Percentiles rank a stretch among this genome's conserved stretches.
Evolutionary conservation across 225 moss, liverwort and hornwort genomes (phyloP).

Genomic region (Straminergon stramineum): DNA sequence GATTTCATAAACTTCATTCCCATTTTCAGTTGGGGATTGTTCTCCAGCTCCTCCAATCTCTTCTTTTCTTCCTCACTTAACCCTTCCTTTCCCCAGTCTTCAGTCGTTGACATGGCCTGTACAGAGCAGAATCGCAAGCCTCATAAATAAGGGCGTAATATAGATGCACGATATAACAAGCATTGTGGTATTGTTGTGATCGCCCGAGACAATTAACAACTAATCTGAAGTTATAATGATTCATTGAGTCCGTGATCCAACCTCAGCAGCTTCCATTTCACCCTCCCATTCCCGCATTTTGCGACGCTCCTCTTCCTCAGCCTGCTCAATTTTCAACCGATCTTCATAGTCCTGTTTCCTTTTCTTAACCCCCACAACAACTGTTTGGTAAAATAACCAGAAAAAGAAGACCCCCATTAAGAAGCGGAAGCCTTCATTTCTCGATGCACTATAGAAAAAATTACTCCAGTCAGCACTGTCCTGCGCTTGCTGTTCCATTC

Average conservation of each 20-base stretch:
- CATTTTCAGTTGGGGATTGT: slow-evolving; percentile 84
- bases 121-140: not conserved
- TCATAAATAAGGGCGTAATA: not conserved
- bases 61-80: slow-evolving; percentile 91
- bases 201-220: not conserved
- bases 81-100: slow-evolving; percentile 81
- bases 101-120: slow-evolving; percentile 51
- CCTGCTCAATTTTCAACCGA: slow-evolving; percentile 87
- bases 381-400: slow-evolving; percentile 92
- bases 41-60: slow-evolving; percentile 86
- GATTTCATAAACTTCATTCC: slow-evolving; percentile 97
- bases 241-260: not conserved
- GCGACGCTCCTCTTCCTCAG: slow-evolving; percentile 91
- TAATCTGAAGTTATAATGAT: not conserved
- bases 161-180: not conserved
- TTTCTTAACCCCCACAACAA: slow-evolving; percentile 97
- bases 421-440: slow-evolving; percentile 94
- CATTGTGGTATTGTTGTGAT: not conserved
- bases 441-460: slow-evolving; percentile 74
- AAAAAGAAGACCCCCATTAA: slow-evolving; percentile 96
- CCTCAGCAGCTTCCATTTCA: slow-evolving; percentile 96
- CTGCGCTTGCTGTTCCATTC: slow-evolving; percentile 53
- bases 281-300: slow-evolving; percentile 99
- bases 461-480: slow-evolving; percentile 63
- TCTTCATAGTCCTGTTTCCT: slow-evolving; percentile 98